These are phyloP conservation scores for Gracilaria gracilis DNA, from an alignment of 23 red algal species.

Conservation along the genomic window DNA sequence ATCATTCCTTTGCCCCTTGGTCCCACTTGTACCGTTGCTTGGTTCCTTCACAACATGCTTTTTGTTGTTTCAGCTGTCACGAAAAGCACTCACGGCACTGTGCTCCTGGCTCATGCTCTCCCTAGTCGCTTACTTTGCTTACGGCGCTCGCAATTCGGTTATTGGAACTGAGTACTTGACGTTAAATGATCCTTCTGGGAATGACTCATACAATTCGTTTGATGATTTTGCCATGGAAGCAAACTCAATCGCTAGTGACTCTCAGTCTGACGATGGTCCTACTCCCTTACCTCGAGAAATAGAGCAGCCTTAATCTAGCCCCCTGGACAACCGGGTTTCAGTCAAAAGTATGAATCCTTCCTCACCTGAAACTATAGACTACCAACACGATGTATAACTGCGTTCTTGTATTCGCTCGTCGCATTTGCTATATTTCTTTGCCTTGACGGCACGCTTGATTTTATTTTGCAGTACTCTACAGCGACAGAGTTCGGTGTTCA, in stretches of 20 bases:
- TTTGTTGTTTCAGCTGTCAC: constrained; percentile 60
- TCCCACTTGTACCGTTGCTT: constrained; percentile 40
- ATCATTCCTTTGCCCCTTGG: constrained; percentile 64
- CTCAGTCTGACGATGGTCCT: background rate
- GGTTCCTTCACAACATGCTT: constrained; percentile 63
- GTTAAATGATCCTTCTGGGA: constrained; percentile 25
- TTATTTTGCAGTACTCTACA: background rate
- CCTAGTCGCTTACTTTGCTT: constrained; percentile 43
- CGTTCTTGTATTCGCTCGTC: background rate
- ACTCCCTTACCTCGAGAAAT: background rate
- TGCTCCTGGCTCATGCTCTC: constrained; percentile 60
- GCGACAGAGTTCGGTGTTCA: background rate
- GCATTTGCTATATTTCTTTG: background rate
- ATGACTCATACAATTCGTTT: constrained; percentile 59
- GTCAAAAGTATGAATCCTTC: background rate
- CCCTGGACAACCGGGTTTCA: background rate
- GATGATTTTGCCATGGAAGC: constrained; percentile 69
- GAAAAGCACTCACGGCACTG: constrained; percentile 50
- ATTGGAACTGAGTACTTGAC: constrained; percentile 35
- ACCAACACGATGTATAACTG: background rate
- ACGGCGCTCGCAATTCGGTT: constrained; percentile 47
- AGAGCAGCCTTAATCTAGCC: background rate
- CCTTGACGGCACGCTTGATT: constrained; percentile 1
- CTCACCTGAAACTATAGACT: background rate
- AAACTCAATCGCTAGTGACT: constrained; percentile 44